These are phyloP conservation scores for Gelatoporia subvermispora DNA, from an alignment of 768 basidiomycete genomes.

Conservation along the genomic window DNA sequence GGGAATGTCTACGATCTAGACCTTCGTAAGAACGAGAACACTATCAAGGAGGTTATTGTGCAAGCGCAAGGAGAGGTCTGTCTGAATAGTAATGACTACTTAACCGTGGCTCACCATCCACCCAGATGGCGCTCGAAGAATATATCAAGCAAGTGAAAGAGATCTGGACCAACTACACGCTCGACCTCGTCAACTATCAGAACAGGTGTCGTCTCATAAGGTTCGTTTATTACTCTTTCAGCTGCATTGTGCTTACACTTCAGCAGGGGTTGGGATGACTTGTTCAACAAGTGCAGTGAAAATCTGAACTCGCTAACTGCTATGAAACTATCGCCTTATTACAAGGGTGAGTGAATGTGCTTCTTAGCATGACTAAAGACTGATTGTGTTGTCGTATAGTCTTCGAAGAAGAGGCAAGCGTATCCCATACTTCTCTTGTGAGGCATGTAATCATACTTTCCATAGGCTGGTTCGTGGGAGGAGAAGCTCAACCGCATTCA, in stretches of 20 bases:
- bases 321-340: slow-evolving; percentile 98
- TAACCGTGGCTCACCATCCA: slow-evolving; percentile 8
- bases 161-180: slow-evolving; percentile 91
- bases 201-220: slow-evolving; percentile 96
- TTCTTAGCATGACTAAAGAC: slow-evolving; percentile 1
- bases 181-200: slow-evolving; percentile 97
- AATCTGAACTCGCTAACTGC: slow-evolving; percentile 93
- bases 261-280: slow-evolving; percentile 88
- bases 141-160: slow-evolving; percentile 97
- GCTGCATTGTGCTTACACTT: not conserved
- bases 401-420: slow-evolving; percentile 77
- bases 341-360: slow-evolving; percentile 62
- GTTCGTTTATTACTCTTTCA: slow-evolving; percentile 31
- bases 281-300: slow-evolving; percentile 96
- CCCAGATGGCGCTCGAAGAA: slow-evolving; percentile 90
- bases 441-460: slow-evolving; percentile 1
- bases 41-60: slow-evolving; percentile 92
- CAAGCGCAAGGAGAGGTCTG: slow-evolving; percentile 95
- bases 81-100: not conserved
- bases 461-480: slow-evolving; percentile 85
- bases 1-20: slow-evolving; percentile 97
- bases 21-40: slow-evolving; percentile 83
- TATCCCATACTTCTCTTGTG: slow-evolving; percentile 1
- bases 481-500: slow-evolving; percentile 96
- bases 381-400: slow-evolving; percentile 39